phyloP scores from a whole-genome alignment of 2,329 filamentous ascomycete species.

The Ceratocystis cubensis region DNA sequence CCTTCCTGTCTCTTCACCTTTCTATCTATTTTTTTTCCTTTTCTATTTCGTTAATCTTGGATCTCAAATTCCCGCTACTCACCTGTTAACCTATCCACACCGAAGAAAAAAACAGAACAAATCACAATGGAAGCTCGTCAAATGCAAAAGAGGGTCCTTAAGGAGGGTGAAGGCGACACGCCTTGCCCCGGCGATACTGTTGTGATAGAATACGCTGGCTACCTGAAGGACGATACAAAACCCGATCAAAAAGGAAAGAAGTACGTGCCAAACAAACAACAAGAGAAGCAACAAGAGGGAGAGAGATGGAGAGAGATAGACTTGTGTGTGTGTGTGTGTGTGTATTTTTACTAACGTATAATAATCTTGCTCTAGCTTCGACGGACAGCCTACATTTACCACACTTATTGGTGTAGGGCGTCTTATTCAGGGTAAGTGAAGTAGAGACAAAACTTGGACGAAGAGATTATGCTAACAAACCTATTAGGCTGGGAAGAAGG shows the following conservation, averaged over 20 bases:
- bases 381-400: constrained; percentile 62
- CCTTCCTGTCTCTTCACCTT: not conserved
- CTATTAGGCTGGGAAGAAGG: constrained; percentile 68
- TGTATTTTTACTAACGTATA: no score
- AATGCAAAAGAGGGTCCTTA: constrained; percentile 43
- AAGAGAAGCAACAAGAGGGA: not conserved
- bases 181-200: constrained; percentile 60
- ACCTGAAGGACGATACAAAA: constrained; percentile 54
- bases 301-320: not conserved
- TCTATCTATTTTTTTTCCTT: constrained; percentile 10
- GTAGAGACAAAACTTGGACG: not conserved
- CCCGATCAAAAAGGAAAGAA: constrained; percentile 54
- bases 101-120: not conserved
- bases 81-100: constrained; percentile 11
- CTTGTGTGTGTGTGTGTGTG: no score
- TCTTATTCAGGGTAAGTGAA: constrained; percentile 66
- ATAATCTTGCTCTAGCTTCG: constrained; percentile 48
- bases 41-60: not conserved
- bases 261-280: constrained; percentile 41
- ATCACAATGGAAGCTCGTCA: constrained; percentile 54
- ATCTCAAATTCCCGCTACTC: not conserved
- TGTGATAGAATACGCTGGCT: constrained; percentile 85
- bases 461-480: not conserved
- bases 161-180: constrained; percentile 47
- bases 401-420: constrained; percentile 67